These are phyloP conservation scores for Xylariaceae sp. DNA, from an alignment of 2,329 filamentous ascomycete genomes.

Conservation along the genomic window DNA sequence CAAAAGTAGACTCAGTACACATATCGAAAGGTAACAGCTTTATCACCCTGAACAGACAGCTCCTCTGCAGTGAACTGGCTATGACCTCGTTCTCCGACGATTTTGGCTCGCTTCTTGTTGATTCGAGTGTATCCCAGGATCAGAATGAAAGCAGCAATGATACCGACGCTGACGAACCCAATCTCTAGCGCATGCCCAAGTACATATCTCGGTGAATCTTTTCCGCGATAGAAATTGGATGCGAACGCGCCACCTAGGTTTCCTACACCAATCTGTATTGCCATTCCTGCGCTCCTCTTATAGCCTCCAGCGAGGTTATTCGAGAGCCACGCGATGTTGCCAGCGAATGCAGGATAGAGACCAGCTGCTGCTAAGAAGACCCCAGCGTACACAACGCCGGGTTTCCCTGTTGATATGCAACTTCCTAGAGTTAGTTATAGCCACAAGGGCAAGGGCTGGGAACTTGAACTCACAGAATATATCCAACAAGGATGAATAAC, in stretches of 20 bases:
- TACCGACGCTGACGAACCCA: constrained; percentile 54
- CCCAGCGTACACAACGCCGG: constrained; percentile 72
- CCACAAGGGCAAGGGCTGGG: background rate
- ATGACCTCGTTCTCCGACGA: constrained; percentile 52
- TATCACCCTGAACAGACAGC: constrained; percentile 65
- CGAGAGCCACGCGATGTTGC: constrained; percentile 78
- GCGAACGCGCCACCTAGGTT: constrained; percentile 70
- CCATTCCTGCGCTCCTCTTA: constrained; percentile 72
- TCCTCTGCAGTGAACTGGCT: constrained; percentile 52
- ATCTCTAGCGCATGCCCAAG: constrained; percentile 59
- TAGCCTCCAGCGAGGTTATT: constrained; percentile 75
- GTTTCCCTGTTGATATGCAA: constrained; percentile 64
- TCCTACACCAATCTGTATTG: constrained; percentile 67
- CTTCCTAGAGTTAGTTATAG: constrained; percentile 49
- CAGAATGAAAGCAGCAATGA: constrained; percentile 53
- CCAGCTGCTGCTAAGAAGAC: constrained; percentile 78
- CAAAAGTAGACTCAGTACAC: constrained; percentile 54
- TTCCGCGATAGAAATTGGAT: constrained; percentile 71
- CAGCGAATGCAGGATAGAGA: constrained; percentile 81
- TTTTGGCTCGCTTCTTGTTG: constrained; percentile 63
- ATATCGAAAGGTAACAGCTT: constrained; percentile 68
- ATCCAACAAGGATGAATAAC: constrained; percentile 61
- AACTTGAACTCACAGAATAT: constrained; percentile 53
- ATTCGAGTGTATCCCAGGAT: constrained; percentile 60
- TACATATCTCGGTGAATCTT: constrained; percentile 56